Evolutionary conservation across 1,284 basidiomycete genomes (phyloP), one percentile per base, ranked within the genome.

Genomic region (Marasmius oreades): DNA sequence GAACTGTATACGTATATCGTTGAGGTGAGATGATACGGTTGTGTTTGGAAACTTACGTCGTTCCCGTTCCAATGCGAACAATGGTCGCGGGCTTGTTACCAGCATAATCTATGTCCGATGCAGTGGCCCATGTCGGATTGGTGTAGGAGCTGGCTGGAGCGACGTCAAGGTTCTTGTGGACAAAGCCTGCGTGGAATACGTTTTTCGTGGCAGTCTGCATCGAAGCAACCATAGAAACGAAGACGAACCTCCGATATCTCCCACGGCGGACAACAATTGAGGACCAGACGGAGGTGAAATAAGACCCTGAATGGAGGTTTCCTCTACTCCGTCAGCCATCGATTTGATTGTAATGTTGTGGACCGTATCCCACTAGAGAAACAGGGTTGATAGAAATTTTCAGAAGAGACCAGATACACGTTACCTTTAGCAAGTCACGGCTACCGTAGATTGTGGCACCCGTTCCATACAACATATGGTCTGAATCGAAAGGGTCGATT

Each of bases 321-420:
- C 83, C 68, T 88, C 85, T 16, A 88, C 73, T 14, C 85, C 85
- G 62, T 84, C 79, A 2, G 85, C 84, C 51, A 86, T 70, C 0
- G 79, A 80, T 57, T 80, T 74, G 54, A 86, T 69, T 0, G 83
- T 80, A 33, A 88, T 75, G 59, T 85, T 86, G 63, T 78, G 82
- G 2, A 62, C 65, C 0, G 76, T 74, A 62, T 86, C 84, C 53
- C 56, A 60, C 58, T 58, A 33, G 12, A 8, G 42, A 51, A 3
- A 5, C 20, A 3, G 16, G 11, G 12, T 22, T 22, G 20, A 22
- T n/a, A 51, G n/a, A 22, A 22, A 20, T 22, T 16, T 20, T 11
- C 16, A 16, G 10, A 8, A 34, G 14, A n/a, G 18, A 37, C 3
- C 6, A 23, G 18, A 14, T 20, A 24, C 14, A n/a, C 5, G 61